Conservation (phyloP, 208 protist species). For the Phytomonas francai region DNA sequence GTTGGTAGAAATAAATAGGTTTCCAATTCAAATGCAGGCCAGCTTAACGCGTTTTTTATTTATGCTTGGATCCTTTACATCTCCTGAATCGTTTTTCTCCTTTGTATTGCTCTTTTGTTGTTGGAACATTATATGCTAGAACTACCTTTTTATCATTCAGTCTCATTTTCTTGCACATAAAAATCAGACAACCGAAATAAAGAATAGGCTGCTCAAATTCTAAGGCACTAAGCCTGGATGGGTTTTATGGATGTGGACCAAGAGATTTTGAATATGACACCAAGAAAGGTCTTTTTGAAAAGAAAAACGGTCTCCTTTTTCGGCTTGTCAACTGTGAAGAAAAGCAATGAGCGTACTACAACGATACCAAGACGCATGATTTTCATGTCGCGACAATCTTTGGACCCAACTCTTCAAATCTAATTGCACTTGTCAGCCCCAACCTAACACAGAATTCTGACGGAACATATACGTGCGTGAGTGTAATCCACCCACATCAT, state of each 20-base stretch:
- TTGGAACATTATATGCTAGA: conserved; percentile 1
- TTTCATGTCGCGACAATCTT: conserved; percentile 67
- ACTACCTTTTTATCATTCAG: conserved; percentile 10
- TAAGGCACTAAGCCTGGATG: conserved; percentile 7
- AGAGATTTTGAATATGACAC: conserved; percentile 43
- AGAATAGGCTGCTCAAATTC: conserved; percentile 8
- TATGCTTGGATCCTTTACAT: neutral
- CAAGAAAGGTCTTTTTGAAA: conserved; percentile 37
- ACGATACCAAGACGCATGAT: conserved; percentile 63
- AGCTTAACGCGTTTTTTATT: neutral
- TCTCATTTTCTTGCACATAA: neutral
- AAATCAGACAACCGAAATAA: conserved; percentile 9
- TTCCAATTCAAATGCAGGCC: too few relatives aligned
- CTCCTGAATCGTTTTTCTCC: neutral
- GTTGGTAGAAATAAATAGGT: too few relatives aligned
- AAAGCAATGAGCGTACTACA: conserved; percentile 69
- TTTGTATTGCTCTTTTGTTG: conserved; percentile 6
- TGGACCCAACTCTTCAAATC: conserved; percentile 28
- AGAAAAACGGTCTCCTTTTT: conserved; percentile 71
- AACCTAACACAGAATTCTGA: conserved; percentile 25
- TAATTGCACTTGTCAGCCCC: conserved; percentile 45
- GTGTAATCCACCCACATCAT: conserved; percentile 41
- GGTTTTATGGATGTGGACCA: conserved; percentile 25
- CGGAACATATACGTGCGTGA: conserved; percentile 31
- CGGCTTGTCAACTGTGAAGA: conserved; percentile 43